Conservation (phyloP, 208 protist genomes). For the Leptomonas pyrrhocoris region DNA sequence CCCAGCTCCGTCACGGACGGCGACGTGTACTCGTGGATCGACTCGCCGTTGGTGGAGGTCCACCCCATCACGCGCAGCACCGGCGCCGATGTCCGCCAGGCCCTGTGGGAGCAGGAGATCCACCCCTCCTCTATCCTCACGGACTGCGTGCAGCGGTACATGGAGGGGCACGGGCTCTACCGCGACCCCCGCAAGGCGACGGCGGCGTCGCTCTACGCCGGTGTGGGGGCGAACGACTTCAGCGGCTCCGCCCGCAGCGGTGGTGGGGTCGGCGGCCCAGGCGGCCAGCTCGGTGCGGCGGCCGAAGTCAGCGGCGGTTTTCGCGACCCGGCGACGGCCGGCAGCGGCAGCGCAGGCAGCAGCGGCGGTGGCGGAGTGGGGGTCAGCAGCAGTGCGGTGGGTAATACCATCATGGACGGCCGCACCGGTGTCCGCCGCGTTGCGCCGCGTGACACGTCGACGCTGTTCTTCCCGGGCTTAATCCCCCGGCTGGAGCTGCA, state of each 20-base stretch:
- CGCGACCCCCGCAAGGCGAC: conserved; percentile 73
- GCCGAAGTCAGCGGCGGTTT: conserved; percentile 20
- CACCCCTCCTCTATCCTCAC: conserved; percentile 63
- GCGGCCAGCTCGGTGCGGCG: conserved; percentile 8
- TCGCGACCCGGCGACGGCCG: conserved; percentile 13
- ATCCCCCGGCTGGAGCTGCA: conserved; percentile 87
- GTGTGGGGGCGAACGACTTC: conserved; percentile 23
- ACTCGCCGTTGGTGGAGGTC: conserved; percentile 80
- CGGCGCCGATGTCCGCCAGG: conserved; percentile 84
- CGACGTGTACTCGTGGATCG: conserved; percentile 12
- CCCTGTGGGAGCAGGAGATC: conserved; percentile 82
- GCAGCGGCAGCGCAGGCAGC: conserved; percentile 4
- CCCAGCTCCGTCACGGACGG: background rate
- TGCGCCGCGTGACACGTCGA: conserved; percentile 44
- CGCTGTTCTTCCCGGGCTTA: conserved; percentile 67
- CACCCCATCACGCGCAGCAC: conserved; percentile 73
- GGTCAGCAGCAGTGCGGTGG: conserved; percentile 5
- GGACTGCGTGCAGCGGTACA: conserved; percentile 79
- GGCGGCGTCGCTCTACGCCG: conserved; percentile 35
- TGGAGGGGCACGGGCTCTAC: conserved; percentile 83
- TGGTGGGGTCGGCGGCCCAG: conserved; percentile 7
- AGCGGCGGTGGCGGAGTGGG: conserved; percentile 12
- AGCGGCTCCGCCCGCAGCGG: conserved; percentile 16
- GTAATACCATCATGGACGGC: conserved; percentile 10
- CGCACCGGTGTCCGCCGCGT: conserved; percentile 18